These are phyloP conservation scores for Mucor sp. DNA, from an alignment of 371 early-diverging fungal species.

Conservation along the genomic window DNA sequence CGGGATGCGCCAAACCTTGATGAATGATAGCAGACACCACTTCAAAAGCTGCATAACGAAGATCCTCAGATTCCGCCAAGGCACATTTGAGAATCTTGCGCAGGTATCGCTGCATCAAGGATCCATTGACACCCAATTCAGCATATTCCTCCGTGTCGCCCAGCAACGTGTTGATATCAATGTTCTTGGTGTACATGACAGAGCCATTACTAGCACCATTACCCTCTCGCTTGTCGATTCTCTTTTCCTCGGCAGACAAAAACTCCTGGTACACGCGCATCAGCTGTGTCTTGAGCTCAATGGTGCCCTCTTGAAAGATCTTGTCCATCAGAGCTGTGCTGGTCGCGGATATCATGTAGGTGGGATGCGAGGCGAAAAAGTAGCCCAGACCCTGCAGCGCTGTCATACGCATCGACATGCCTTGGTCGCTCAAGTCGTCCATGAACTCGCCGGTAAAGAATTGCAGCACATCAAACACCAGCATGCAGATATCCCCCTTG, in stretches of 20 bases:
- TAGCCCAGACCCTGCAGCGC: slow-evolving; percentile 60
- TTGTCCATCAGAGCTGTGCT: slow-evolving; percentile 69
- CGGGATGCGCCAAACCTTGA: slow-evolving; percentile 90
- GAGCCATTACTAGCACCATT: neutral
- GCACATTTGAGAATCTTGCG: slow-evolving; percentile 71
- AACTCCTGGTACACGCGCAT: slow-evolving; percentile 74
- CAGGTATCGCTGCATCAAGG: slow-evolving; percentile 86
- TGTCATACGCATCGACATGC: slow-evolving; percentile 20
- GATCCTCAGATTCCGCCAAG: slow-evolving; percentile 41
- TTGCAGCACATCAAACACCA: slow-evolving; percentile 25
- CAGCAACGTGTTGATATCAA: slow-evolving; percentile 73
- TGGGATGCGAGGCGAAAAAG: slow-evolving; percentile 72
- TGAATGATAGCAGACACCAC: slow-evolving; percentile 74
- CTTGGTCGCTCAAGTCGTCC: slow-evolving; percentile 13
- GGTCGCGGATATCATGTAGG: slow-evolving; percentile 60
- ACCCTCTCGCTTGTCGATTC: slow-evolving; percentile 46
- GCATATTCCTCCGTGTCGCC: slow-evolving; percentile 82
- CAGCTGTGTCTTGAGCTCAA: slow-evolving; percentile 63
- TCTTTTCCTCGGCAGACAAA: slow-evolving; percentile 62
- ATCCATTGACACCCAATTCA: slow-evolving; percentile 80
- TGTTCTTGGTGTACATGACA: slow-evolving; percentile 31
- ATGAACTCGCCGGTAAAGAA: slow-evolving; percentile 27
- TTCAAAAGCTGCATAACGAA: slow-evolving; percentile 75
- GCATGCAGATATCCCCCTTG: slow-evolving; percentile 19
- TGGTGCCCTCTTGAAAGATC: slow-evolving; percentile 56